Evolutionary conservation across 192 early-diverging fungal genomes (phyloP).

Genomic region (Helicostylum pulchrum): DNA sequence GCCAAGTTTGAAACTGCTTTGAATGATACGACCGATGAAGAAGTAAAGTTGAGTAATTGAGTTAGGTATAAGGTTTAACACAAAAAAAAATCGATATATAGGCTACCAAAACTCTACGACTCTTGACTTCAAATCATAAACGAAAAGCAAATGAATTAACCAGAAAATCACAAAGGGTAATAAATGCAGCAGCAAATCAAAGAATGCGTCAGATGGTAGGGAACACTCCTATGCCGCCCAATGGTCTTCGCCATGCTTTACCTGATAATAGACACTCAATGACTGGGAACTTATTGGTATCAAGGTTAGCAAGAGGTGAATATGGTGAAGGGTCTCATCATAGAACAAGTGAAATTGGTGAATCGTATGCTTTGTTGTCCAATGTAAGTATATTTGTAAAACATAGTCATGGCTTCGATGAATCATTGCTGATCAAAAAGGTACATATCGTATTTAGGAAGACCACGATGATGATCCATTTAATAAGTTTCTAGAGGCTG

Average conservation of each 20-base stretch:
- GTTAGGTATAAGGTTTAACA: background rate
- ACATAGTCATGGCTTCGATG: background rate
- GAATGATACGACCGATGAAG: slow-evolving; percentile 53
- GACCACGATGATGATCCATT: slow-evolving; percentile 70
- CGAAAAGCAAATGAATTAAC: slow-evolving; percentile 63
- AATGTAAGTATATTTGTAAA: slow-evolving; percentile 7
- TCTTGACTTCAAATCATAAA: slow-evolving; percentile 66
- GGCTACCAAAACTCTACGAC: slow-evolving; percentile 60
- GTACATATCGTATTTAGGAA: slow-evolving; percentile 6
- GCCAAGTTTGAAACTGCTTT: slow-evolving; percentile 60
- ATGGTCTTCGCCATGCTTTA: background rate
- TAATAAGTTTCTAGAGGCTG: slow-evolving; percentile 75
- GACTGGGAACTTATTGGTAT: background rate
- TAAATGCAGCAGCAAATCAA: background rate
- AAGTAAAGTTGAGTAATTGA: slow-evolving; percentile 32
- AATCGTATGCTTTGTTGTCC: slow-evolving; percentile 31
- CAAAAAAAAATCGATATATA: slow-evolving; percentile 22
- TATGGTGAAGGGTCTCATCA: slow-evolving; percentile 7
- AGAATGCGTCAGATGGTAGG: background rate
- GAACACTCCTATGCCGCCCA: background rate
- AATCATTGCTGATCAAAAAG: background rate
- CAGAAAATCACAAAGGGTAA: slow-evolving; percentile 28
- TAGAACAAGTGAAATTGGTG: slow-evolving; percentile 21
- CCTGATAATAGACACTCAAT: background rate
- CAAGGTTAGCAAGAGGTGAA: slow-evolving; percentile 1